A percentile compares a stretch with the other conserved stretches of the same genome.
Evolutionary conservation across 352 stramenopile species (phyloP).

Genomic region (Phytophthora cajani): DNA sequence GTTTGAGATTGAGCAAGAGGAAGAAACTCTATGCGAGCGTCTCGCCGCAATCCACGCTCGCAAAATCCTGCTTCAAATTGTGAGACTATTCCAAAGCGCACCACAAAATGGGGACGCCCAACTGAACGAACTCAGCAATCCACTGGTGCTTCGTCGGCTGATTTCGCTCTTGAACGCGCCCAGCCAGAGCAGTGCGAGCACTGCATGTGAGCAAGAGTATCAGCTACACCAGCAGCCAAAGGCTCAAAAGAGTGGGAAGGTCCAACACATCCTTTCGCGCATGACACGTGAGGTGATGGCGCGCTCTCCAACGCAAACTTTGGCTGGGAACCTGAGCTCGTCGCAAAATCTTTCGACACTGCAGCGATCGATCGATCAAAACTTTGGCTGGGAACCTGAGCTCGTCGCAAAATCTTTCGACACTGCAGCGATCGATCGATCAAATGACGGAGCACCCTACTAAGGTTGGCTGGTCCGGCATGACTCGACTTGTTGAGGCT

Average conservation of each 20-base stretch:
- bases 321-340: constrained; percentile 57
- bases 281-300: constrained; percentile 53
- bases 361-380: constrained; percentile 56
- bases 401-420: constrained; percentile 60
- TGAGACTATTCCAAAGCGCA: constrained; percentile 53
- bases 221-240: constrained; percentile 32
- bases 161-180: constrained; percentile 55
- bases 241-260: constrained; percentile 38
- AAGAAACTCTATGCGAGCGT: constrained; percentile 61
- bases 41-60: constrained; percentile 71
- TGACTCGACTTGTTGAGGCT: constrained; percentile 39
- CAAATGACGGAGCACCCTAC: constrained; percentile 19
- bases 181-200: constrained; percentile 9
- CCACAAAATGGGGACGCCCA: constrained; percentile 38
- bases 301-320: constrained; percentile 44
- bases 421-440: constrained; percentile 61
- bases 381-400: constrained; percentile 64
- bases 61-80: constrained; percentile 71
- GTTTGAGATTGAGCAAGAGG: constrained; percentile 73
- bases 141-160: constrained; percentile 71
- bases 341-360: constrained; percentile 65
- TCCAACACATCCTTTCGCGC: constrained; percentile 75
- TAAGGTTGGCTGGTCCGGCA: constrained; percentile 26
- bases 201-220: constrained; percentile 7
- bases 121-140: constrained; percentile 66